A percentile compares a stretch with the other conserved stretches of the same genome.
Conservation (phyloP, 1,284 basidiomycete species). For the Puccinia horiana region DNA sequence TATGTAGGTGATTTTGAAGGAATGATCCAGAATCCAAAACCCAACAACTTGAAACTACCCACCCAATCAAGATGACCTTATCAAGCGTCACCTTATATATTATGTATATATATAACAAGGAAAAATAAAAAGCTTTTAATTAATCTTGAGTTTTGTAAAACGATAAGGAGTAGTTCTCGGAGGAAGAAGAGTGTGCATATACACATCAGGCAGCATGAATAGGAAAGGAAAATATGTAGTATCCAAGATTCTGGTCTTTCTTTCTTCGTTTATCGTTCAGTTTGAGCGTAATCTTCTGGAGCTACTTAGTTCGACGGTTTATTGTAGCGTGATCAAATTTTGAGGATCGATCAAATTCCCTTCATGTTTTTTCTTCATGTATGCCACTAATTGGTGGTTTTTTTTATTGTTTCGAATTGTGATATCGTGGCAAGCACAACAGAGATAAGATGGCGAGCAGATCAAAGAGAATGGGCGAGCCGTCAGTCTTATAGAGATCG, state of each 20-base stretch:
- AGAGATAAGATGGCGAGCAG: neutral
- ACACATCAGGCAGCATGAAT: too few relatives aligned
- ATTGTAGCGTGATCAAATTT: conserved; percentile 24
- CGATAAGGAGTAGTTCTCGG: too few relatives aligned
- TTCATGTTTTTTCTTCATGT: conserved; percentile 26
- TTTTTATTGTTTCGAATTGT: neutral
- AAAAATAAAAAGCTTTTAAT: too few relatives aligned
- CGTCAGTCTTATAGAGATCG: neutral
- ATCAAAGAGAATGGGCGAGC: neutral
- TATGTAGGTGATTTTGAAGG: too few relatives aligned
- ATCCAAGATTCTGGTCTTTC: neutral
- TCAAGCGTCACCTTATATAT: too few relatives aligned
- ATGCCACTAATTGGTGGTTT: conserved; percentile 20
- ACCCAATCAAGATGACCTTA: too few relatives aligned
- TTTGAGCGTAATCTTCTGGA: neutral
- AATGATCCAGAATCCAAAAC: too few relatives aligned
- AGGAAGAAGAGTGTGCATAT: too few relatives aligned
- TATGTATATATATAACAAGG: too few relatives aligned
- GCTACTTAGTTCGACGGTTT: too few relatives aligned
- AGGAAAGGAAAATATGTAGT: neutral
- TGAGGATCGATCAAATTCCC: conserved; percentile 20
- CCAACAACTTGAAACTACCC: too few relatives aligned
- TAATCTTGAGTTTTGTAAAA: too few relatives aligned
- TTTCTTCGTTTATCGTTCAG: neutral
- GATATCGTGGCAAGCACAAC: neutral